A percentile compares a stretch with the other conserved stretches of the same genome.
Evolutionary conservation across 805 yeast species (phyloP).

Genomic region (Myxozyma monticola): DNA sequence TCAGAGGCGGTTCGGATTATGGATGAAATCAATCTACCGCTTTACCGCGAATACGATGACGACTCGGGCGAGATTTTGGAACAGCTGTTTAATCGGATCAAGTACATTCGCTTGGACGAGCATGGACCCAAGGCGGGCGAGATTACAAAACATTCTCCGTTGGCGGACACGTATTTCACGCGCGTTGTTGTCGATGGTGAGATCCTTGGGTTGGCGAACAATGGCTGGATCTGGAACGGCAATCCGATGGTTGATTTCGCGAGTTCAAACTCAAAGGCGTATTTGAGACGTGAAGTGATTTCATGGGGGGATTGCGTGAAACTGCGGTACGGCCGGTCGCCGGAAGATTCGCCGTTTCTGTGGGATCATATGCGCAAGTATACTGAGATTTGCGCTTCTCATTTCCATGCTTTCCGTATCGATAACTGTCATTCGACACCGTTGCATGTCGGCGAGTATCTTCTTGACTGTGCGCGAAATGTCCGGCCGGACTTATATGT

Average conservation of each 20-base stretch:
- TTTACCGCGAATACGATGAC: slow-evolving; percentile 72
- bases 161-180: slow-evolving; percentile 87
- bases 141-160: slow-evolving; percentile 56
- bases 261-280: slow-evolving; percentile 71
- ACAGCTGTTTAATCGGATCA: slow-evolving; percentile 74
- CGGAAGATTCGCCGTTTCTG: slow-evolving; percentile 80
- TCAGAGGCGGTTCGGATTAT: slow-evolving; percentile 42
- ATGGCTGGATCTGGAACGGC: slow-evolving; percentile 99
- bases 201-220: slow-evolving; percentile 65
- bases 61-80: slow-evolving; percentile 65
- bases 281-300: slow-evolving; percentile 86
- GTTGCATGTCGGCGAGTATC: slow-evolving; percentile 84
- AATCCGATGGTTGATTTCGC: slow-evolving; percentile 94
- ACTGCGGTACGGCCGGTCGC: slow-evolving; percentile 74
- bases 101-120: slow-evolving; percentile 70
- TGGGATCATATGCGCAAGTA: slow-evolving; percentile 89
- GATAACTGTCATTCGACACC: slow-evolving; percentile 98
- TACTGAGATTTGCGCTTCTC: slow-evolving; percentile 64
- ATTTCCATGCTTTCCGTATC: slow-evolving; percentile 85
- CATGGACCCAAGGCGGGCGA: slow-evolving; percentile 82
- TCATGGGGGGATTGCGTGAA: slow-evolving; percentile 98
- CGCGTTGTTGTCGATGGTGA: slow-evolving; percentile 67
- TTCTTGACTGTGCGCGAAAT: slow-evolving; percentile 82
- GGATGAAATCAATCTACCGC: slow-evolving; percentile 74
- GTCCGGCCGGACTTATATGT: slow-evolving; percentile 85